phyloP scores from a whole-genome alignment of 257 asterid species.

The Salvia splendens region DNA sequence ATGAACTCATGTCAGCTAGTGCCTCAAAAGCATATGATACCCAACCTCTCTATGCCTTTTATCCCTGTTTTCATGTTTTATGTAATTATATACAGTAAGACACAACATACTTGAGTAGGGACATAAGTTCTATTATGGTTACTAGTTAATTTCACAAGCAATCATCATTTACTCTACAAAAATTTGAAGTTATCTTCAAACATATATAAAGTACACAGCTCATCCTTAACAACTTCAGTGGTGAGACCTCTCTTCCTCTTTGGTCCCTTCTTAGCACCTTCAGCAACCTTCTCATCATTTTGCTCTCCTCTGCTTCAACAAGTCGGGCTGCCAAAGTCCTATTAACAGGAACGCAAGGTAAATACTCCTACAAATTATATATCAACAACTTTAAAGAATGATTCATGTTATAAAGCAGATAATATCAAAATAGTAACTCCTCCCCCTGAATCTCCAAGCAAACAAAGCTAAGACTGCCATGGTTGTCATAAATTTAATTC shows the following conservation, averaged over 20 bases:
- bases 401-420: neutral
- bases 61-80: neutral
- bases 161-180: slow-evolving; percentile 2
- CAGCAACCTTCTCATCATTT: slow-evolving; percentile 41
- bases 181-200: slow-evolving; percentile 42
- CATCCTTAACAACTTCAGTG: slow-evolving; percentile 65
- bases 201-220: slow-evolving; percentile 61
- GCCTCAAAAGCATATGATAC: neutral
- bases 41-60: slow-evolving; percentile 1
- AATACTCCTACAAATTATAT: neutral
- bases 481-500: neutral
- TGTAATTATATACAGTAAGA: neutral
- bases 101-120: neutral
- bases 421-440: neutral
- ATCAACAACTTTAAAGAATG: slow-evolving; percentile 1
- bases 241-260: slow-evolving; percentile 87
- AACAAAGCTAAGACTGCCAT: neutral
- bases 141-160: slow-evolving; percentile 11
- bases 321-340: slow-evolving; percentile 52
- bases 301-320: slow-evolving; percentile 75
- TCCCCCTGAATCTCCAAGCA: neutral
- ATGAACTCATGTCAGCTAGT: slow-evolving; percentile 1
- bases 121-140: slow-evolving; percentile 4
- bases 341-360: slow-evolving; percentile 44
- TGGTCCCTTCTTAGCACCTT: slow-evolving; percentile 56